These are phyloP conservation scores for Withania somnifera DNA, from an alignment of 305 asterid species.

Conservation along the genomic window DNA sequence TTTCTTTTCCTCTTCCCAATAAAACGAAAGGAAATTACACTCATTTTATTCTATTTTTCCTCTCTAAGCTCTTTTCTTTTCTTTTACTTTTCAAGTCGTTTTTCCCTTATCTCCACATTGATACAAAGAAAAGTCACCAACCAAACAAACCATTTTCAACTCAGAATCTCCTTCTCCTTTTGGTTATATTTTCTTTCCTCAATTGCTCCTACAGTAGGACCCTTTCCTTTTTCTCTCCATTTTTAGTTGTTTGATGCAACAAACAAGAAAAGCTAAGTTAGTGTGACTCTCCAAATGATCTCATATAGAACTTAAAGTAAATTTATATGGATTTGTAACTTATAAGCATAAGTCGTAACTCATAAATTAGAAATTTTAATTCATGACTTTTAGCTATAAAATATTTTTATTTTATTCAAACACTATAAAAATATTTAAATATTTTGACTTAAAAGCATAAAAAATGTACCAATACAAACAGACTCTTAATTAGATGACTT, in stretches of 20 bases:
- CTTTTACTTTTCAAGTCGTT: not conserved
- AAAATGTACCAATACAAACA: too few relatives aligned
- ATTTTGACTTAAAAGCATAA: too few relatives aligned
- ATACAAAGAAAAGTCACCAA: conserved; percentile 7
- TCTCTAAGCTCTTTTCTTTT: not conserved
- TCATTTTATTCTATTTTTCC: conserved; percentile 4
- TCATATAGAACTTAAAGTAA: too few relatives aligned
- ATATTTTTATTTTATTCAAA: too few relatives aligned
- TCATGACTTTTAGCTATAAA: too few relatives aligned
- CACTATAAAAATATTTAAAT: too few relatives aligned
- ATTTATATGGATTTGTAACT: too few relatives aligned
- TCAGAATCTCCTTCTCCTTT: not conserved
- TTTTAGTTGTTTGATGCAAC: conserved; percentile 12
- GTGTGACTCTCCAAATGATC: conserved; percentile 28
- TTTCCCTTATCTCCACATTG: not conserved
- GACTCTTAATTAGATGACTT: too few relatives aligned
- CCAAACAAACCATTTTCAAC: not conserved
- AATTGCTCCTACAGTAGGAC: not conserved
- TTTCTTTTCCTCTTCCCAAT: not conserved
- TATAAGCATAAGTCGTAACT: too few relatives aligned
- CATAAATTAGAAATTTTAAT: too few relatives aligned
- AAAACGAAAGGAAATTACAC: conserved; percentile 1
- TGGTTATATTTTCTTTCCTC: not conserved
- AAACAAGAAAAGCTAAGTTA: conserved; percentile 1
- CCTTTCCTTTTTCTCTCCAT: not conserved